Evolutionary conservation across 768 basidiomycete genomes (phyloP).

Genomic region (Candolleomyces aberdarensis): DNA sequence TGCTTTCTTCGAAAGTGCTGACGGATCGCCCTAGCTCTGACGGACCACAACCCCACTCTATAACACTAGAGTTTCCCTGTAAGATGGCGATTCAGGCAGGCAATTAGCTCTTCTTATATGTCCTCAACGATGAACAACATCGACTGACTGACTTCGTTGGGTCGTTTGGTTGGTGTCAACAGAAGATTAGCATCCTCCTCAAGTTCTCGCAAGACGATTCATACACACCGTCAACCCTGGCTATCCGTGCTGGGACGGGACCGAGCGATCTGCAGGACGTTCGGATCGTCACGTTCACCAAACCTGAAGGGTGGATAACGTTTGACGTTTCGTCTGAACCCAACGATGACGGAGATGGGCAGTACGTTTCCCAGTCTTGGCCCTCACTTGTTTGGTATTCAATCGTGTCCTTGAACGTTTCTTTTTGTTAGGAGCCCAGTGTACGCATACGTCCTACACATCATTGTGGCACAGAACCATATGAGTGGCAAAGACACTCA

Average conservation of each 20-base stretch:
- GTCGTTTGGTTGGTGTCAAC: not conserved
- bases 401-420: too few species aligned
- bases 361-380: constrained; percentile 46
- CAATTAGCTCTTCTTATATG: not conserved
- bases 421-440: constrained; percentile 61
- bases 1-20: not conserved
- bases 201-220: constrained; percentile 88
- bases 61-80: constrained; percentile 90
- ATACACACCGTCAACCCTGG: constrained; percentile 91
- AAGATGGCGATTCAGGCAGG: constrained; percentile 84
- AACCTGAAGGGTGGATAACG: constrained; percentile 93
- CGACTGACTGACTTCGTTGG: too few species aligned
- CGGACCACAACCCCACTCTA: constrained; percentile 95
- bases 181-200: constrained; percentile 88
- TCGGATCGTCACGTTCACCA: constrained; percentile 76
- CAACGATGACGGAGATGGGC: constrained; percentile 74
- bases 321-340: constrained; percentile 81
- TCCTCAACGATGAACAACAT: not conserved
- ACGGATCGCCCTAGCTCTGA: constrained; percentile 57
- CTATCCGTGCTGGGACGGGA: constrained; percentile 89
- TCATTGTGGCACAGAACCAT: constrained; percentile 89
- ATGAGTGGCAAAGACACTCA: constrained; percentile 99
- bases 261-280: constrained; percentile 92
- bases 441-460: constrained; percentile 85
- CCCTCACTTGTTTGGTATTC: constrained; percentile 2